Evolutionary conservation across 495 filamentous ascomycete genomes (phyloP), one percentile per base, ranked within the genome.

Genomic region (Stereocaulon alpinum): DNA sequence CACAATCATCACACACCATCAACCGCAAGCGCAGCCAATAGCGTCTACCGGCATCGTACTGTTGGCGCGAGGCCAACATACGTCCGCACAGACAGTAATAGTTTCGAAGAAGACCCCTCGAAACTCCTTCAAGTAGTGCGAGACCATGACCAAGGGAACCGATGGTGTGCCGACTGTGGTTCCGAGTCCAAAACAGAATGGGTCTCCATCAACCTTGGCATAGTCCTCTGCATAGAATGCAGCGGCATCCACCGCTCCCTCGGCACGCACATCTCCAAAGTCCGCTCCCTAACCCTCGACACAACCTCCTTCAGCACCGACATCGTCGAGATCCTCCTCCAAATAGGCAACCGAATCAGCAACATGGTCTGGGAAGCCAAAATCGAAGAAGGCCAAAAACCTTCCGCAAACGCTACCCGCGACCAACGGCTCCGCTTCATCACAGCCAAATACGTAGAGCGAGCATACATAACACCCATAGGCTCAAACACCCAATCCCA

Each of bases 171-270:
- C 24, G 93, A 99, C 68, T 99, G 93, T 68, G 89, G 88, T 15
- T 94, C 91, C 24, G 84, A 85, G 32, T 80, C 84, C 63, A 96
- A 95, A 71, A 89, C 94, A 18, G 94, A 99, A 70, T 99, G 93
- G 93, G 93, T 96, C 42, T 96, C 92, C 2, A 95, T 99, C 70
- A 99, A 99, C 64, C 80, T 99, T 4, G 94, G 87, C 32, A 95
- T 97, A 56, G 84, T 97, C 34, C 80, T 99, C 17, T 99, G 93
- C 73, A 99, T 99, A 62, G 93, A 99, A 70, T 99, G 93, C 71
- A 93, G 90, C 66, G 93, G 93, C 65, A 96, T 99, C 59, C 93
- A 99, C 72, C 85, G 93, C 24, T 97, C 93, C 11, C 79, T 99
- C 2, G 93, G 93, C 9, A 99, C 93, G 3, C 93, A 99, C 69